Conservation (phyloP, 805 yeast species). For the Schwanniomyces occidentalis region DNA sequence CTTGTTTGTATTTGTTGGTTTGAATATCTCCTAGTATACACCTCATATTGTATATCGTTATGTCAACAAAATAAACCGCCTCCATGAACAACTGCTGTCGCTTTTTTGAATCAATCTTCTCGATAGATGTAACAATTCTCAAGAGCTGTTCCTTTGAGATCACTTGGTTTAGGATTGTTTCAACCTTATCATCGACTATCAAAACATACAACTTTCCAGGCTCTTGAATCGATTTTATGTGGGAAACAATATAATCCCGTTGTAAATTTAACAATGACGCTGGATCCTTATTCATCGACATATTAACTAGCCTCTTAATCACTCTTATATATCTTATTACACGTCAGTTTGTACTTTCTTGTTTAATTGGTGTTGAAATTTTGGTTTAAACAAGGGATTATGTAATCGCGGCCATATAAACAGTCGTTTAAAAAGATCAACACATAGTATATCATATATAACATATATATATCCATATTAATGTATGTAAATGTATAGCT, state of each 20-base stretch:
- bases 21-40: conserved; percentile 76
- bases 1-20: conserved; percentile 72
- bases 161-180: conserved; percentile 46
- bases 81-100: conserved; percentile 64
- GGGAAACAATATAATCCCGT: conserved; percentile 28
- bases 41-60: conserved; percentile 63
- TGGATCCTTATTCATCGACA: conserved; percentile 25
- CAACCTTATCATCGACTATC: conserved; percentile 59
- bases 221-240: conserved; percentile 29
- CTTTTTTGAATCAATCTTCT: conserved; percentile 60
- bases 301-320: no score
- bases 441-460: no score
- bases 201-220: conserved; percentile 38
- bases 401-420: no score
- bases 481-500: no score
- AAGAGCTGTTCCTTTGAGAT: conserved; percentile 51
- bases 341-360: no score
- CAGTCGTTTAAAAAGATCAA: no score
- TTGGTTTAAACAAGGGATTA: no score
- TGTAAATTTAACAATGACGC: conserved; percentile 28
- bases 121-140: conserved; percentile 61
- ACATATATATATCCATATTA: no score
- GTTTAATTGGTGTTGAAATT: no score
- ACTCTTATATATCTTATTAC: no score
- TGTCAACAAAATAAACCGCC: conserved; percentile 79